Evolutionary conservation across 31 red algal genomes (phyloP).

Genomic region (Bonnemaisonia californica): DNA sequence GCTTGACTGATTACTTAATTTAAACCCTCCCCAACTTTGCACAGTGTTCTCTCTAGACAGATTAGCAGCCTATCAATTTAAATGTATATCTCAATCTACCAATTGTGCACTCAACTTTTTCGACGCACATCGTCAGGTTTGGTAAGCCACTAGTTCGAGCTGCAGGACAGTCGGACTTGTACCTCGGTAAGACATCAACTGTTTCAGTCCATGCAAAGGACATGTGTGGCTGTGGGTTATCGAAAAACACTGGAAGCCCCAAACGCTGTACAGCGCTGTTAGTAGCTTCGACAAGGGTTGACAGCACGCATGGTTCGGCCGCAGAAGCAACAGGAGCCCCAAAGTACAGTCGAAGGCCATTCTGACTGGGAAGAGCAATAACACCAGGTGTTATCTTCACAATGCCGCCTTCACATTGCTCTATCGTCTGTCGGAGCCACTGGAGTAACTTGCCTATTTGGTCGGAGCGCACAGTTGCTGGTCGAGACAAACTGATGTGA

Average conservation of each 20-base stretch:
- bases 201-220: slow-evolving; percentile 50
- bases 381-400: background rate
- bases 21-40: too few species aligned
- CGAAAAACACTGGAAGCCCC: slow-evolving; percentile 40
- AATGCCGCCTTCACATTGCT: background rate
- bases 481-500: slow-evolving; percentile 21
- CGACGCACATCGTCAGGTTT: background rate
- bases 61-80: too few species aligned
- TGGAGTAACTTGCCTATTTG: background rate
- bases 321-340: slow-evolving; percentile 11
- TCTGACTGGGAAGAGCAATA: slow-evolving; percentile 9
- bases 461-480: background rate
- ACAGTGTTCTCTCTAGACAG: too few species aligned
- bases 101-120: slow-evolving; percentile 20
- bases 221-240: slow-evolving; percentile 53
- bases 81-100: slow-evolving; percentile 20
- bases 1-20: background rate
- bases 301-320: background rate
- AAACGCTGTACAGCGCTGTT: slow-evolving; percentile 8
- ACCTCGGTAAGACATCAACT: background rate
- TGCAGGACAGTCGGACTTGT: background rate
- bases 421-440: background rate
- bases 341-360: slow-evolving; percentile 23
- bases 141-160: background rate
- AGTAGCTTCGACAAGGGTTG: slow-evolving; percentile 9